Conservation (phyloP, 1,284 basidiomycete species). For the Puccinia sorghi region DNA sequence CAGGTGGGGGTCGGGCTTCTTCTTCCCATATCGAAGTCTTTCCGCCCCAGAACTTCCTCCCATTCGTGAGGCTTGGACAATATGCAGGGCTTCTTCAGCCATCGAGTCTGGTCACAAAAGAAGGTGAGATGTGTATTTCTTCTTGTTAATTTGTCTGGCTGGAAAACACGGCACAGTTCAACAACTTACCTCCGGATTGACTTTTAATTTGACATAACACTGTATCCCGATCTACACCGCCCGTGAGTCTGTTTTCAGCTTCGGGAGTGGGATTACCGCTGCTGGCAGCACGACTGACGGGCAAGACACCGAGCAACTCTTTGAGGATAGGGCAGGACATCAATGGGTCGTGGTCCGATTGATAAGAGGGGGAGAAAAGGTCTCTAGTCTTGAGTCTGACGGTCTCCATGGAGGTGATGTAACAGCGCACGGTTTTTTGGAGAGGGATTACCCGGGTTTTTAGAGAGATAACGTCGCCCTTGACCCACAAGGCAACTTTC, state of each 20-base stretch:
- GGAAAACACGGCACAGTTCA: background rate
- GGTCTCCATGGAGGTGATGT: conserved; percentile 43
- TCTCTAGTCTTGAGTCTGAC: conserved; percentile 38
- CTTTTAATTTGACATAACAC: conserved; percentile 9
- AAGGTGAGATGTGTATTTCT: background rate
- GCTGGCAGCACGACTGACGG: conserved; percentile 26
- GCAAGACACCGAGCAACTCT: conserved; percentile 30
- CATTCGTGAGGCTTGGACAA: conserved; percentile 20
- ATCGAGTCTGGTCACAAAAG: conserved; percentile 15
- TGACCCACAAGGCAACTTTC: conserved; percentile 40
- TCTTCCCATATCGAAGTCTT: conserved; percentile 14
- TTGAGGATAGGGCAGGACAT: conserved; percentile 30
- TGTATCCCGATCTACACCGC: conserved; percentile 22
- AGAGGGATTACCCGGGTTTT: conserved; percentile 43
- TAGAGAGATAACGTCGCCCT: conserved; percentile 37
- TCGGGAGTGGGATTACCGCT: background rate
- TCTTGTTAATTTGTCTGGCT: background rate
- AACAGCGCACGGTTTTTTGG: conserved; percentile 41
- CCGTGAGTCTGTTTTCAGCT: background rate
- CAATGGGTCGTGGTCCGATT: conserved; percentile 24
- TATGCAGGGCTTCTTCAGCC: conserved; percentile 9
- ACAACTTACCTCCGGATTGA: conserved; percentile 34
- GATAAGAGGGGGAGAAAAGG: conserved; percentile 16
- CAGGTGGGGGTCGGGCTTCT: conserved; percentile 44
- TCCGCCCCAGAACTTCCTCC: background rate